phyloP scores from a whole-genome alignment of 2,329 filamentous ascomycete species.

The Aspergillus awamori region DNA sequence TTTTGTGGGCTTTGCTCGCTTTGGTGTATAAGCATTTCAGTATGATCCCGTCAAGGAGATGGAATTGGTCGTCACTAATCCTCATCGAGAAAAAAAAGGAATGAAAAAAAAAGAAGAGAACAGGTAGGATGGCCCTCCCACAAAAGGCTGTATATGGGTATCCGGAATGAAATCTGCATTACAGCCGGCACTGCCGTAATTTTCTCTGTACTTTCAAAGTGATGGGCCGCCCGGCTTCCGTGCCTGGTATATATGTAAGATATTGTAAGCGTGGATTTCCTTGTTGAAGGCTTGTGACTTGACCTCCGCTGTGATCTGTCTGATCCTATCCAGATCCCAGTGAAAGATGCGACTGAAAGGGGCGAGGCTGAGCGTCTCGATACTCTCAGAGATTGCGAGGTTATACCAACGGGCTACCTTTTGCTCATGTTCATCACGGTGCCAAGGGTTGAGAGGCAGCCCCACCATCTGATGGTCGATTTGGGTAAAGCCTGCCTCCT shows the following conservation, averaged over 20 bases:
- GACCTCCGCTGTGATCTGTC: constrained; percentile 63
- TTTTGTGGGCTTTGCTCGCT: no score
- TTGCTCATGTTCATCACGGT: constrained; percentile 63
- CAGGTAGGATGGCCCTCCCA: no score
- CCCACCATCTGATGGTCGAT: constrained; percentile 70
- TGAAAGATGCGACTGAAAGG: constrained; percentile 69
- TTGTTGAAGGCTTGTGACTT: constrained; percentile 70
- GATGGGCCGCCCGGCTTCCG: constrained; percentile 35
- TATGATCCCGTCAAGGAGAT: no score
- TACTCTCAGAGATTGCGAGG: constrained; percentile 70
- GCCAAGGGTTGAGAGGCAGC: constrained; percentile 76
- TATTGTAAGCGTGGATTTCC: constrained; percentile 70
- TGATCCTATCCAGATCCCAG: constrained; percentile 66
- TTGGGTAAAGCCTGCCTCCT: constrained; percentile 75
- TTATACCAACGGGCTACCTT: constrained; percentile 83
- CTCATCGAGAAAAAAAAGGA: no score
- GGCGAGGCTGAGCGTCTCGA: constrained; percentile 72
- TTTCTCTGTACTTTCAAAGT: constrained; percentile 4
- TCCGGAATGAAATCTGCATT: background rate
- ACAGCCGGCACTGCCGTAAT: background rate
- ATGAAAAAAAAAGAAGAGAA: no score
- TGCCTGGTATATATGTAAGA: constrained; percentile 49
- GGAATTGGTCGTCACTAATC: no score
- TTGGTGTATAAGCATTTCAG: no score
- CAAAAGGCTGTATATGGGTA: background rate